Evolutionary conservation across 1,284 basidiomycete species (phyloP).

Genomic region (Tremellales sp.): DNA sequence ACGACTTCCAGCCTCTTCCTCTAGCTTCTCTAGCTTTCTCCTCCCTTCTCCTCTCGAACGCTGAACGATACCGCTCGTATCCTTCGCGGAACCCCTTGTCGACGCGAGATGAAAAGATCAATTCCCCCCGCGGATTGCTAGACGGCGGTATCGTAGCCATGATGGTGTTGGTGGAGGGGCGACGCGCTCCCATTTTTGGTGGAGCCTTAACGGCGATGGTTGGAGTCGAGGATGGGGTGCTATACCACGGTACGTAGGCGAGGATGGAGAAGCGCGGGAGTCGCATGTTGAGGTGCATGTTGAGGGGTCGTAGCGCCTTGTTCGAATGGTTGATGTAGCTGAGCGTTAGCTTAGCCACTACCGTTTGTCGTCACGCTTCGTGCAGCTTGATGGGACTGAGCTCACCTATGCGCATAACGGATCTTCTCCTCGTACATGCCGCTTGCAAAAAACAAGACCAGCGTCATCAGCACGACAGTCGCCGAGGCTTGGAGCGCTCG

Average conservation of each 20-base stretch:
- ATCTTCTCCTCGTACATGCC: constrained; percentile 97
- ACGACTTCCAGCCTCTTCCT: constrained; percentile 6
- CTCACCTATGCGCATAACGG: constrained; percentile 86
- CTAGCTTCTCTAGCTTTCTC: constrained; percentile 52
- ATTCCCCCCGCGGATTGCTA: constrained; percentile 85
- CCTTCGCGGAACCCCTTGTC: constrained; percentile 77
- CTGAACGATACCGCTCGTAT: constrained; percentile 85
- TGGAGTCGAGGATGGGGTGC: constrained; percentile 58
- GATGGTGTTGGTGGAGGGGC: constrained; percentile 39
- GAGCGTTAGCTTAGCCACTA: constrained; percentile 1
- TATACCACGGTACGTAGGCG: constrained; percentile 56
- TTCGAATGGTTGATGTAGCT: constrained; percentile 98
- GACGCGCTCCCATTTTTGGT: constrained; percentile 36
- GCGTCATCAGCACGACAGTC: constrained; percentile 80
- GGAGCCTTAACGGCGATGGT: constrained; percentile 40
- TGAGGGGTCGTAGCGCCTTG: constrained; percentile 80
- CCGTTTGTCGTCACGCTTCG: not conserved
- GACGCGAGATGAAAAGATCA: constrained; percentile 90
- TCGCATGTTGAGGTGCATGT: constrained; percentile 94
- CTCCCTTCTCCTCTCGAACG: constrained; percentile 79
- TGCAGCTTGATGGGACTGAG: constrained; percentile 5
- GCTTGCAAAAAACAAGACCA: constrained; percentile 87
- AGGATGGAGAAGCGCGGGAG: constrained; percentile 59
- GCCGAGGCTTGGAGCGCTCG: constrained; percentile 59
- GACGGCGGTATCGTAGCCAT: constrained; percentile 84